These are phyloP conservation scores for Pestalotiopsis sp. DNA, from an alignment of 2,329 filamentous ascomycete species.

Conservation along the genomic window DNA sequence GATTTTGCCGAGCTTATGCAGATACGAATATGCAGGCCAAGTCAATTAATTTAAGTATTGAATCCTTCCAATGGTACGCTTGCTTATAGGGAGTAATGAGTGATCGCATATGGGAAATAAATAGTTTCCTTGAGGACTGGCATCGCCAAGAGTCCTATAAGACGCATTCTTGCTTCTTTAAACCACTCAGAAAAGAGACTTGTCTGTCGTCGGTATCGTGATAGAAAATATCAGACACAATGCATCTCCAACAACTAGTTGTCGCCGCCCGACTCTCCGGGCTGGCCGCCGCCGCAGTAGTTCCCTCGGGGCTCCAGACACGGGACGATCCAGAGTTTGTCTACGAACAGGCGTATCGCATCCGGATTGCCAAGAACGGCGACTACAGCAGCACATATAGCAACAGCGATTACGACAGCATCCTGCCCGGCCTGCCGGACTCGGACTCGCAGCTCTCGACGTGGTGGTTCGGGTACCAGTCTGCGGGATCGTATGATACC, in stretches of 20 bases:
- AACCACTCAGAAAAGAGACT: background rate
- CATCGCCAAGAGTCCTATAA: too few species aligned
- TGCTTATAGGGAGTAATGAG: background rate
- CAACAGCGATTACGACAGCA: background rate
- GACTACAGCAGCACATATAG: background rate
- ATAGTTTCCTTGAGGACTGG: too few species aligned
- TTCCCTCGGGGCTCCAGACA: background rate
- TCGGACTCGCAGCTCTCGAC: background rate
- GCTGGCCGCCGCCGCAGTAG: background rate
- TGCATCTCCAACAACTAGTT: background rate
- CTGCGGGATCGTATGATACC: background rate
- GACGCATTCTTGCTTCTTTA: too few species aligned
- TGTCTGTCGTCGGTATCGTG: background rate
- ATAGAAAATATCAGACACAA: background rate
- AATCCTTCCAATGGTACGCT: background rate
- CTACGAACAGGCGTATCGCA: slow-evolving; percentile 7
- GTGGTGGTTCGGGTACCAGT: slow-evolving; percentile 7
- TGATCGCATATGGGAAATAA: background rate
- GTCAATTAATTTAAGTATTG: background rate
- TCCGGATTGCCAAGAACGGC: slow-evolving; percentile 7
- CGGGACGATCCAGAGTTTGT: background rate
- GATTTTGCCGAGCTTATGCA: background rate
- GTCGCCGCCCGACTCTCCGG: background rate
- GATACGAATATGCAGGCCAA: background rate
- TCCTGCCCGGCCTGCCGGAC: background rate